Base-by-base conservation (phyloP, 495 filamentous ascomycete species). In the Haplographium delicatum region DNA sequence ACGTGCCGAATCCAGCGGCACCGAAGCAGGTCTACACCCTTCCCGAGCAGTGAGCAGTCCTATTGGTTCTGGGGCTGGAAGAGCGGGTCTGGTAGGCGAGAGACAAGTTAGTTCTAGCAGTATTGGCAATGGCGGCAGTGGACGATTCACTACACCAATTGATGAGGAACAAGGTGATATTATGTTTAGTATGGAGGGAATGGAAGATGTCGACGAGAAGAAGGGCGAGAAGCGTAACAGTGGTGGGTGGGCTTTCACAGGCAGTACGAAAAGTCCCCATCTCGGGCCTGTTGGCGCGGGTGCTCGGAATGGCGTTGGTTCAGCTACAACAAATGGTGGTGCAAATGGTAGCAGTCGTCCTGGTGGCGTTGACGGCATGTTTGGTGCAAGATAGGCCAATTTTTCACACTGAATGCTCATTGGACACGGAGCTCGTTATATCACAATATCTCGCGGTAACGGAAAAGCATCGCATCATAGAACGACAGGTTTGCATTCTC, bases 151-250 rank as follows among this genome's bases (percentile, higher is more conserved):
- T 1, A 84, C 76, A 40, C 83, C 81, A 26, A 89, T 89, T 57
- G 85, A 88, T 41, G 81, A 85, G 54, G 86, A 90, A 57, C 81
- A 85, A 46, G 69, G 76, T 16, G 80, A 87, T 22, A 75, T 87
- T 42, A 85, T 89, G n/a, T 91, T 91, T 52, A 81, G 75, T 27
- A 88, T 90, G 85, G 86, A 89, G 57, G 85, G 87, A 47, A 85
- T 87, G 50, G 80, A 81, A 40, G 80, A 81, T 1, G 63, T 65
- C 2, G 70, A 79, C 23, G 56, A 62, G 37, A 44, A 48, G 19
- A 53, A 49, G 11, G 45, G 50, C 1, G 66, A 64, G 39, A 68
- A 63, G 51, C 26, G 60, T 20, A 65, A 60, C 22, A 62, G 60
- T 47, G 57, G 58, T 25, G 64, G 60, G n/a, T 67, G 60, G 60